Evolutionary conservation across 2,329 filamentous ascomycete species (phyloP), one percentile per base, ranked within the genome.

Genomic region (Stromatinia cepivora): DNA sequence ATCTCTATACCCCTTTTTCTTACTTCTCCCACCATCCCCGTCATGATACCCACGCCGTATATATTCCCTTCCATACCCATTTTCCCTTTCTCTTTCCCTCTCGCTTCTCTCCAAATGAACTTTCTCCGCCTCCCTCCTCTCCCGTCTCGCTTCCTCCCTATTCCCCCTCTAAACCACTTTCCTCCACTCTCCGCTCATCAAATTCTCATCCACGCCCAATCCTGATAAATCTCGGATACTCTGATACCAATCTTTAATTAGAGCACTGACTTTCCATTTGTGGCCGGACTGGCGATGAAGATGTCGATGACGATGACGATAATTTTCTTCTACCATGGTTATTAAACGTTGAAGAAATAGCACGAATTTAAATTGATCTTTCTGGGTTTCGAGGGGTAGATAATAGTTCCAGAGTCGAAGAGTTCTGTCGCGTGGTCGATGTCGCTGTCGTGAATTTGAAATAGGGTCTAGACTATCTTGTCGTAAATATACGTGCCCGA

Each of bases 171-270:
- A 22, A 9, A 58, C 34, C 13, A 58, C 22, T 39, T 58, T 6
- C 36, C 1, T 39, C 54, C 34, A 58, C 7, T 58, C 22, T 1
- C 34, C 15, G 3, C 3, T 58, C 34, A 58, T 58, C 17, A 25
- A 3, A 39, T 39, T 58, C 34, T 58, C 54, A 10, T 58, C 54
- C 11, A 39, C 13, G 13, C 54, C 54, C 11, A 39, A 25, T 22
- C 22, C 22, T 9, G 54, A 58, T 13, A 58, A 34, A 25, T 58
- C 34, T 9, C 54, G 54, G 22, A 58, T 58, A 58, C 54, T 58
- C 36, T 58, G 34, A 25, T 58, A 58, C 34, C 54, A 39, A 58
- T 58, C 54, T n/a, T 58, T 34, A n/a, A 58, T 58, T 36, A 22
- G 54, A 15, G 36, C 15, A 25, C 31, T 39, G 22, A 39, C 22